Conservation (phyloP, 306 rosid genomes). For the Alnus glutinosa region DNA sequence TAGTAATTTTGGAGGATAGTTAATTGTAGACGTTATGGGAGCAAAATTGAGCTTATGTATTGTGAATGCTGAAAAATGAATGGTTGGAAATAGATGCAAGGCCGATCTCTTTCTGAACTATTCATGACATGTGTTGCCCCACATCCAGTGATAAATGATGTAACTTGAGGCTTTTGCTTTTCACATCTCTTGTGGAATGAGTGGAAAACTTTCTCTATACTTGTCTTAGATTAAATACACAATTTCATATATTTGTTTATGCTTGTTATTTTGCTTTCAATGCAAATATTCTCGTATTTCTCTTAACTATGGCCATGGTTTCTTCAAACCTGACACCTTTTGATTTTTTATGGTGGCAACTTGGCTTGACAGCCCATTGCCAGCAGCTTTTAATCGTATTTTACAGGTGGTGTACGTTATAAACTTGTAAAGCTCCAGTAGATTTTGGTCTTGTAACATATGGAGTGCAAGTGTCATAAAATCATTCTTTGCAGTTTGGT, state of each 20-base stretch:
- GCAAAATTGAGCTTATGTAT: neutral
- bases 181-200: neutral
- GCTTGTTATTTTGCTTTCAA: neutral
- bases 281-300: neutral
- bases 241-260: neutral
- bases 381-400: constrained; percentile 80
- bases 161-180: neutral
- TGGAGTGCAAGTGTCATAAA: constrained; percentile 26
- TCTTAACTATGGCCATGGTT: neutral
- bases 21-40: neutral
- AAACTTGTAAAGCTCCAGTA: constrained; percentile 34
- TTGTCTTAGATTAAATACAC: neutral
- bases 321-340: constrained; percentile 28
- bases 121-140: neutral
- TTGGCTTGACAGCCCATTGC: constrained; percentile 67
- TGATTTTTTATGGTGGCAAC: constrained; percentile 30
- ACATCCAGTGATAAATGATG: neutral
- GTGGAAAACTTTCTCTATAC: neutral
- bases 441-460: constrained; percentile 27
- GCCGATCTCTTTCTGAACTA: constrained; percentile 5
- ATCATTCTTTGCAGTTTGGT: constrained; percentile 71
- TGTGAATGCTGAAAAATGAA: neutral
- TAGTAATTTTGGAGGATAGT: neutral
- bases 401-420: constrained; percentile 60
- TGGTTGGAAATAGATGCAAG: constrained; percentile 3